Conservation (phyloP, 306 rosid genomes). For the Pueraria montana region DNA sequence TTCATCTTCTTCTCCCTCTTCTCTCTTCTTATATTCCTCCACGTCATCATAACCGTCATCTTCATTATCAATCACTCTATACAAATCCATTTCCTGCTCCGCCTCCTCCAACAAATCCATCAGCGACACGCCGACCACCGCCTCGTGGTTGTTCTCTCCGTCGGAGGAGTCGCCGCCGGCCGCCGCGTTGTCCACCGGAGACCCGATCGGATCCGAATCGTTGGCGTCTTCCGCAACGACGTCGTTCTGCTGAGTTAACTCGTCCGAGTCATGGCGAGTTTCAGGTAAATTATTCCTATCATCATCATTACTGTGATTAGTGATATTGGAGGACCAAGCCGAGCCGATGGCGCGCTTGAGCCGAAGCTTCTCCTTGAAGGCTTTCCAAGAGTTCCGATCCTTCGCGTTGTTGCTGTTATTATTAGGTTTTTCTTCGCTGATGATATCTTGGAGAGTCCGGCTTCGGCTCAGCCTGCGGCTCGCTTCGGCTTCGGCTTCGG, state of each 20-base stretch:
- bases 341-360: slow-evolving; percentile 64
- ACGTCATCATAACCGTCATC: slow-evolving; percentile 2
- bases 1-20: slow-evolving; percentile 40
- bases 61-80: slow-evolving; percentile 39
- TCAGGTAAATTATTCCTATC: background rate
- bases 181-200: background rate
- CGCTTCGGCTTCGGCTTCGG: background rate
- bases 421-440: slow-evolving; percentile 49
- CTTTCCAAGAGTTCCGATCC: slow-evolving; percentile 72
- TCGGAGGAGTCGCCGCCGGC: slow-evolving; percentile 29
- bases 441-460: slow-evolving; percentile 78
- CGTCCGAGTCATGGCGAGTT: slow-evolving; percentile 20
- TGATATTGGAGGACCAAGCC: slow-evolving; percentile 63
- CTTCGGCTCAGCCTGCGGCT: slow-evolving; percentile 28
- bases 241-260: slow-evolving; percentile 37
- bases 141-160: slow-evolving; percentile 25
- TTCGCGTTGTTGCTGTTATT: background rate
- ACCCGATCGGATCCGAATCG: slow-evolving; percentile 1
- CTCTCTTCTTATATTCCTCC: background rate
- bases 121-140: slow-evolving; percentile 69
- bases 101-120: slow-evolving; percentile 91
- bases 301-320: background rate
- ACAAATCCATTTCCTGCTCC: slow-evolving; percentile 59
- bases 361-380: slow-evolving; percentile 72
- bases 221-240: background rate